Evolutionary conservation across 176 grass and related monocot species (phyloP), one percentile per base, ranked within the genome.

Genomic region (Oryza glaberrima): DNA sequence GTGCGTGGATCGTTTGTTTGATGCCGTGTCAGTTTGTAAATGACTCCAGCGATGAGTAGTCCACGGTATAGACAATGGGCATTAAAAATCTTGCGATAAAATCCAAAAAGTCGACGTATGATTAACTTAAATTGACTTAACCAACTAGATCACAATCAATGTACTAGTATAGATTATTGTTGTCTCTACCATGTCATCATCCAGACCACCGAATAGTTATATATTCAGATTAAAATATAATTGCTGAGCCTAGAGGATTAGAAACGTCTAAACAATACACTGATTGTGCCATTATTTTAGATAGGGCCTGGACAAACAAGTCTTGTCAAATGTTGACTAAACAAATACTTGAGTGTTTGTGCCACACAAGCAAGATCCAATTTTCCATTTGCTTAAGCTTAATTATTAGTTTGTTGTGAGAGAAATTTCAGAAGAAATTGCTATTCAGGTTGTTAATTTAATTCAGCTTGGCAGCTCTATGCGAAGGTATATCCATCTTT

Each of bases 71-170:
- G 70, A 87, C 80, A 28, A 65, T 35, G 8, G 7, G 2, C 22
- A 80, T 70, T 75, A 65, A 80, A 86, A 80, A 46, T 64, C 10
- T 25, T 10, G 15, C 11, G 43, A 70, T 84, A 71, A 75, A 80
- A 76, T 52, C 81, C 81, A 69, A 87, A 87, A 63, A 76, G 76
- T 83, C 84, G 75, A 65, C 80, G 79, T 83, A 90, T 25, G 64
- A 86, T 83, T 90, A 90, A 90, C 70, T 83, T 86, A 90, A 71
- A 78, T 87, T 83, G 89, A 87, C 84, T 80, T 35, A 76, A 87
- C 81, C 81, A 80, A 80, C 84, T 64, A 61, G 61, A 76, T 87
- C 81, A 66, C 85, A 22, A 84, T 84, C 85, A 77, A 45, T 25
- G 13, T 49, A 25, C 8, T 52, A 67, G n/a, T 75, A 74, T 86